Conservation (phyloP, 768 basidiomycete genomes). For the Lactarius psammicola region DNA sequence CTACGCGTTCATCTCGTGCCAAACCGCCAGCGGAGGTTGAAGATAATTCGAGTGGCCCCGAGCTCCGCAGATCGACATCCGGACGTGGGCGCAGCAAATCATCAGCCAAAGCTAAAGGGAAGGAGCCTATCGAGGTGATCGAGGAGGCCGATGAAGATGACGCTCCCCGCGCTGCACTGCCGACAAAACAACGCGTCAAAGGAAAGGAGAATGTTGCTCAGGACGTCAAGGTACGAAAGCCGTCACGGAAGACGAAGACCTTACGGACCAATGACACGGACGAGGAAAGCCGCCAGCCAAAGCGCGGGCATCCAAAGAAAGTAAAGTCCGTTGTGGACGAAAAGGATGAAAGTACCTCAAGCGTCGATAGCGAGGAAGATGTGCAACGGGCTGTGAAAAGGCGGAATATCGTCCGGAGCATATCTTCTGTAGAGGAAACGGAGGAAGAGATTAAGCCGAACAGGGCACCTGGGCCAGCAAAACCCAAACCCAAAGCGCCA, state of each 20-base stretch:
- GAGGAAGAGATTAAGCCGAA: constrained; percentile 6
- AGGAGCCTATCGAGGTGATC: constrained; percentile 33
- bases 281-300: constrained; percentile 25
- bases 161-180: constrained; percentile 30
- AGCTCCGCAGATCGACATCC: constrained; percentile 31
- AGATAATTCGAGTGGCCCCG: constrained; percentile 33
- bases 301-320: constrained; percentile 18
- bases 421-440: constrained; percentile 12
- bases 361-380: constrained; percentile 17
- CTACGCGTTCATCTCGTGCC: constrained; percentile 27
- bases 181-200: constrained; percentile 33
- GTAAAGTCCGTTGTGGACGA: constrained; percentile 9
- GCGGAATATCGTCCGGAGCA: constrained; percentile 8
- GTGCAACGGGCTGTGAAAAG: constrained; percentile 7
- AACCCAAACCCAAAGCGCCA: constrained; percentile 4
- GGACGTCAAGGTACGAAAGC: constrained; percentile 3
- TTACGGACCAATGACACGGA: constrained; percentile 25
- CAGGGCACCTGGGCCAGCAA: neutral
- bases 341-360: constrained; percentile 15
- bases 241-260: constrained; percentile 19
- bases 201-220: constrained; percentile 32
- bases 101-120: constrained; percentile 28
- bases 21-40: constrained; percentile 16
- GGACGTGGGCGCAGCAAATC: constrained; percentile 31
- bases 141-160: constrained; percentile 34